These are phyloP conservation scores for Amanita molliuscula DNA, from an alignment of 768 basidiomycete species.

Conservation along the genomic window DNA sequence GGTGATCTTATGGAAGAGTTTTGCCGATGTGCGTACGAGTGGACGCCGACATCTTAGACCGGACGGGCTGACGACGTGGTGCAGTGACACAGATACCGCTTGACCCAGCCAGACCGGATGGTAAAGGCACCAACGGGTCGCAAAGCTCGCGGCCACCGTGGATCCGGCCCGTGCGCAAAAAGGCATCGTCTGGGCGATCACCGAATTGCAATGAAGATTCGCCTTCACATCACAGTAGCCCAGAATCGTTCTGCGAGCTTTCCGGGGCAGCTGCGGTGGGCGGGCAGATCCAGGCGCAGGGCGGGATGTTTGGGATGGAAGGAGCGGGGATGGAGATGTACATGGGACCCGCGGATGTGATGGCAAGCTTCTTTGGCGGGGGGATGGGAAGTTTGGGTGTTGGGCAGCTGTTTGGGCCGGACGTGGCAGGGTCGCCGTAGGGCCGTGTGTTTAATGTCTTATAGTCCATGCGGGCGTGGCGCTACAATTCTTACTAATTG, in stretches of 20 bases:
- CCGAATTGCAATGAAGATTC: conserved; percentile 29
- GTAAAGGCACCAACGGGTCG: conserved; percentile 20
- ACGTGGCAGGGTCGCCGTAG: not conserved
- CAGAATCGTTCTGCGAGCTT: conserved; percentile 60
- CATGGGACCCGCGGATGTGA: conserved; percentile 49
- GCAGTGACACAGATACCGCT: conserved; percentile 81
- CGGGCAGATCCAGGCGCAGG: not conserved
- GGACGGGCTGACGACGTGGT: not conserved
- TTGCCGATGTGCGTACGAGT: conserved; percentile 55
- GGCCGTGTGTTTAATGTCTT: too few relatives aligned
- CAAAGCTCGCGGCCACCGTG: conserved; percentile 56
- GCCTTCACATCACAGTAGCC: conserved; percentile 43
- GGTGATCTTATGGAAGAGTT: conserved; percentile 95
- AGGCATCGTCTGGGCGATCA: conserved; percentile 39
- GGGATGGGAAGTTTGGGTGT: conserved; percentile 13
- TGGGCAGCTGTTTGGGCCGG: conserved; percentile 15
- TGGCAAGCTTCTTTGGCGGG: conserved; percentile 45
- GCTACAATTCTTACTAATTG: too few relatives aligned
- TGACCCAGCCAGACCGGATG: conserved; percentile 51
- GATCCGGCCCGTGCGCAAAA: conserved; percentile 83
- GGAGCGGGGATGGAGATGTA: conserved; percentile 22
- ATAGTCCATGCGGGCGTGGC: too few relatives aligned
- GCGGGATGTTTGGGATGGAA: conserved; percentile 4
- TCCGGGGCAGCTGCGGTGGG: conserved; percentile 19
- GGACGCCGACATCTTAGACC: not conserved